A percentile compares a stretch with the other conserved stretches of the same genome.
Evolutionary conservation across 2,329 filamentous ascomycete genomes (phyloP).

Genomic region (Fusarium sp.): DNA sequence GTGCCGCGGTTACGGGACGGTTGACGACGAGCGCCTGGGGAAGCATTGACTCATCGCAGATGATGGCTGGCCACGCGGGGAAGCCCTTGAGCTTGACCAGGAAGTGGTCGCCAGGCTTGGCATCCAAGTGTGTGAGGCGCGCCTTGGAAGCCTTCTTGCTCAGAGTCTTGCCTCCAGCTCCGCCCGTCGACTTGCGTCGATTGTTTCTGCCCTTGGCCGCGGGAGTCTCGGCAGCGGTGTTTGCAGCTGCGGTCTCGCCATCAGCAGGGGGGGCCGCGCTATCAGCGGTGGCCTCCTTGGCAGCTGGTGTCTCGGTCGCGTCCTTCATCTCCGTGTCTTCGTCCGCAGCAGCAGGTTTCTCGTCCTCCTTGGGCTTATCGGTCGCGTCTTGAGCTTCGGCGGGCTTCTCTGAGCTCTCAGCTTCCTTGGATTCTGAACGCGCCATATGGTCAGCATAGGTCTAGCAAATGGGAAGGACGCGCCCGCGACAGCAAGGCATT

Average conservation of each 20-base stretch:
- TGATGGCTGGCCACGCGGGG: conserved; percentile 92
- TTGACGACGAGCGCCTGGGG: conserved; percentile 79
- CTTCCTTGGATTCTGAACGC: conserved; percentile 42
- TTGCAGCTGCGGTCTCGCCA: conserved; percentile 40
- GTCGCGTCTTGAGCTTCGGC: conserved; percentile 42
- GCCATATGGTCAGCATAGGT: conserved; percentile 42
- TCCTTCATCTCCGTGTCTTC: conserved; percentile 66
- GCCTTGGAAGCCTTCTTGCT: conserved; percentile 86
- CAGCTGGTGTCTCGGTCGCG: conserved; percentile 44
- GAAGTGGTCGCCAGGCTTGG: conserved; percentile 90
- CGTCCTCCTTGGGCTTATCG: conserved; percentile 42
- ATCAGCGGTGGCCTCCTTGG: conserved; percentile 45
- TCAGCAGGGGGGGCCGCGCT: conserved; percentile 39
- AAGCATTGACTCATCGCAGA: conserved; percentile 95
- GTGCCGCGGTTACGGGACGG: conserved; percentile 85
- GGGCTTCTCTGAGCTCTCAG: conserved; percentile 45
- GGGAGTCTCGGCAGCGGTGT: conserved; percentile 43
- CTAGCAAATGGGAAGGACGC: conserved; percentile 34
- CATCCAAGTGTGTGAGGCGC: conserved; percentile 78
- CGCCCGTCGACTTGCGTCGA: conserved; percentile 79
- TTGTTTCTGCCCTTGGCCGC: conserved; percentile 55
- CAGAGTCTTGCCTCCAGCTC: conserved; percentile 81
- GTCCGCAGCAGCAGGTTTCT: conserved; percentile 40
- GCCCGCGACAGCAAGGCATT: conserved; percentile 24
- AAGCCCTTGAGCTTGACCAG: conserved; percentile 95